Base-by-base conservation (phyloP, 2,329 filamentous ascomycete species). In the Fusarium pseudocircinatum region DNA sequence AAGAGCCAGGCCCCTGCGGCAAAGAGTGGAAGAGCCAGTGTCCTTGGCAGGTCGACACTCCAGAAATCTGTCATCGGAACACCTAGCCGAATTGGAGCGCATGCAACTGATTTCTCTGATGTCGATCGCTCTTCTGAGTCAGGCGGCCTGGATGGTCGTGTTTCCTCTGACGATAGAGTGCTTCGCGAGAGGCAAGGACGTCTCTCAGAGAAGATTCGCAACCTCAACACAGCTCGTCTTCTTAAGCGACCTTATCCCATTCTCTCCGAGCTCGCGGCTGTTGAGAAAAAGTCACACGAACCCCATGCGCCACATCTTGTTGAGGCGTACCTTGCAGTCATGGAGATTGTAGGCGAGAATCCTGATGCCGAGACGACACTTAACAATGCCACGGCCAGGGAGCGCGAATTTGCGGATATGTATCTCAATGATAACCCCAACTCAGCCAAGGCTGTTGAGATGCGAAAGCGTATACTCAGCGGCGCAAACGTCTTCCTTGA, bases 11-110 rank as follows among this genome's bases (percentile, higher is more conserved):
- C 86, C 72, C 91, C 90, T 79, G 84, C 90, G 24, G 66, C 70
- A 39, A 81, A 81, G 30, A 77, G 80, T 80, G 91, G 91, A 39
- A 87, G 90, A 44, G 79, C 74, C 72, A 84, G 82, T 69, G 78
- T 83, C 26, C 73, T 90, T 63, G 88, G 87, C 60, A 86, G 86
- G 64, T 94, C 94, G 18, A 90, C 87, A 58, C 86, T 97, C 77
- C 91, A 93, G 66, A 93, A 92, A 76, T 97, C 96, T 15, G 93
- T 98, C 60, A 96, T 98, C 80, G 96, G 96, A 52, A 91, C 91
- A 32, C 91, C 94, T 18, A 92, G 89, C 76, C 88, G 89, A 69
- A 89, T 93, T 65, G 91, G 92, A 37, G 84, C 87, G 22, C 90
- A 94, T 71, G 84, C 88, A 60, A 80, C 88, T 37, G 87, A 90